Evolutionary conservation across 2,329 filamentous ascomycete species (phyloP).

Genomic region (Aspergillus tubingensis): DNA sequence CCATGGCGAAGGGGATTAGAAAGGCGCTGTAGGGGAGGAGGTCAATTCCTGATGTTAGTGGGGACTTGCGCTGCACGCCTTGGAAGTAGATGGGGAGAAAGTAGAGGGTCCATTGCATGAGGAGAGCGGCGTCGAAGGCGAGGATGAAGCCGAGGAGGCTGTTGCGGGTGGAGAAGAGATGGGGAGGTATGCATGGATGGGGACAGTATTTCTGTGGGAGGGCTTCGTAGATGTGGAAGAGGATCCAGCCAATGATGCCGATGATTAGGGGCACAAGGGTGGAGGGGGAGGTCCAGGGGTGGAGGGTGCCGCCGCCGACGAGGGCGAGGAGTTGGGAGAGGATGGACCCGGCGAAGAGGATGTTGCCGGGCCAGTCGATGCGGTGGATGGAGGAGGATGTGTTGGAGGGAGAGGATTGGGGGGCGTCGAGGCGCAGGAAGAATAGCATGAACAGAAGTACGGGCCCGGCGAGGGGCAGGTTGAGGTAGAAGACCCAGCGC

Average conservation of each 20-base stretch:
- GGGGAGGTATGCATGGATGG: constrained; percentile 41
- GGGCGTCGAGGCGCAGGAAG: constrained; percentile 22
- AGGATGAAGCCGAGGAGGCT: neutral
- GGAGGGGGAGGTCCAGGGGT: constrained; percentile 32
- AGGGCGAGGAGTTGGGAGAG: constrained; percentile 32
- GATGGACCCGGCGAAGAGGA: constrained; percentile 29
- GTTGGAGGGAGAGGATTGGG: neutral
- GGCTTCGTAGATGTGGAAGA: constrained; percentile 22
- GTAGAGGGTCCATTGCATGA: constrained; percentile 13
- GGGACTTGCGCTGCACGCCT: constrained; percentile 36
- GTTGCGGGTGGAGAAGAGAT: constrained; percentile 49
- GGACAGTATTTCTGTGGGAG: constrained; percentile 16
- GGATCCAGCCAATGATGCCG: constrained; percentile 22
- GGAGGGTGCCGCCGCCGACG: constrained; percentile 28
- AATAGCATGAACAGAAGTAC: constrained; percentile 27
- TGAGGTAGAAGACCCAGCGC: constrained; percentile 35
- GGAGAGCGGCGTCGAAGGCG: constrained; percentile 15
- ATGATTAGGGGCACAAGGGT: constrained; percentile 30
- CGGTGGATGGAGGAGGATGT: neutral
- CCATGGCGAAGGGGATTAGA: constrained; percentile 21
- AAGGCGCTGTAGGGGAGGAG: constrained; percentile 24
- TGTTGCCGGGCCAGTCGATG: constrained; percentile 32
- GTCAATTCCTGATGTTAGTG: constrained; percentile 33
- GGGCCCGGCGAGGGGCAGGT: constrained; percentile 28
- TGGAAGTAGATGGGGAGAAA: constrained; percentile 53